Evolutionary conservation across 768 basidiomycete genomes (phyloP), one percentile per base, ranked within the genome.

Genomic region (Suillus bovinus): DNA sequence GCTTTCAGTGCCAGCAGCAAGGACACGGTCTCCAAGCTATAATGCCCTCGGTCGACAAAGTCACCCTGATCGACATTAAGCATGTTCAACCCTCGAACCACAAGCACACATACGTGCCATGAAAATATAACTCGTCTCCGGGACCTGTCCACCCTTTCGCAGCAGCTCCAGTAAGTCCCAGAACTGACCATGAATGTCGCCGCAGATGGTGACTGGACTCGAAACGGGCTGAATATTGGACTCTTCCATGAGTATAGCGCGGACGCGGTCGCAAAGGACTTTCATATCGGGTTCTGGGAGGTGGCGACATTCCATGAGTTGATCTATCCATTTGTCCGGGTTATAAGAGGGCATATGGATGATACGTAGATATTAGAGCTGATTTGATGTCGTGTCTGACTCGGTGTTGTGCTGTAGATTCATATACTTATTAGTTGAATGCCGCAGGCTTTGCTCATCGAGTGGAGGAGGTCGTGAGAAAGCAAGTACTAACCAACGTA

Each of bases 131-230:
- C 93, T 96, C 58, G 85, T 93, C 66, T 89, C 90, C 10, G 94
- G 94, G 11, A 94, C 87, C 65, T 83, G 85, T 8, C 95, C 93
- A 2, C 94, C 94, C 61, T 93, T 88, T 68, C 90, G 79, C 68
- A 97, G 79, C 56, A 99, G 78, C 77, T 99, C 95, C 38, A 96
- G 82, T 53, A 99, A 80, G 71, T 99, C 96, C 90, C 94, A 99
- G 77, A 97, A 97, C 74, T 99, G 96, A 29, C 96, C 96, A 69
- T 99, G 96, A 58, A 99, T 96, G 72, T 98, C 96, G 34, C 96
- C 96, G 71, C 92, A 93, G 66, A 94, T 90, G 34, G 96, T 98
- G 41, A 98, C 96, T 1, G 96, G 96, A 66, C 86, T 91, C 38
- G 92, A 91, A 59, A 99, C 93, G 36, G 96, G 96, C 71, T 98